These are phyloP conservation scores for Collybiopsis confluens DNA, from an alignment of 768 basidiomycete genomes.

Conservation along the genomic window DNA sequence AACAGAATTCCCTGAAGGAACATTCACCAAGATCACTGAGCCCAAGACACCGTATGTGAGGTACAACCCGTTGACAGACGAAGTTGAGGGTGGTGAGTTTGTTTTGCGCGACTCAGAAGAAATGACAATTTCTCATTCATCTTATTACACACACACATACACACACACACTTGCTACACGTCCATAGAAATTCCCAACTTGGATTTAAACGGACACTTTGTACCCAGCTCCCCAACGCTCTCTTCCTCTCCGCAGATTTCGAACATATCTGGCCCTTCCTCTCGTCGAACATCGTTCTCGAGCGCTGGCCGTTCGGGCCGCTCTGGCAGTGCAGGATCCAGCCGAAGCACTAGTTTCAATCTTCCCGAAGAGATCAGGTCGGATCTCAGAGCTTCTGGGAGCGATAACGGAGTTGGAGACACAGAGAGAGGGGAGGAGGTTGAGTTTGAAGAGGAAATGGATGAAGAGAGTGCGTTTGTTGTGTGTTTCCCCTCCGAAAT, in stretches of 20 bases:
- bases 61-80: conserved; percentile 84
- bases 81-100: conserved; percentile 77
- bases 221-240: conserved; percentile 35
- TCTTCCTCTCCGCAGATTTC: conserved; percentile 57
- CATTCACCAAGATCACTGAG: conserved; percentile 97
- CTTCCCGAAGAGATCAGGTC: conserved; percentile 66
- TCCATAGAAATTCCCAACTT: conserved; percentile 77
- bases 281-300: conserved; percentile 71
- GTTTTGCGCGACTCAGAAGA: conserved; percentile 3
- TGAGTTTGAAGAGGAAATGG: conserved; percentile 79
- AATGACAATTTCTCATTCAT: too few relatives aligned
- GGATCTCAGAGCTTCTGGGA: conserved; percentile 45
- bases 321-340: conserved; percentile 58
- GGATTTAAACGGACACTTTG: conserved; percentile 47
- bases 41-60: conserved; percentile 96
- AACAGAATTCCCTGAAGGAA: conserved; percentile 93
- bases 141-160: too few relatives aligned
- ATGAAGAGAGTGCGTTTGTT: conserved; percentile 68
- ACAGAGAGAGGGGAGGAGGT: conserved; percentile 67
- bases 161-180: too few relatives aligned
- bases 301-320: conserved; percentile 54
- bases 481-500: not conserved
- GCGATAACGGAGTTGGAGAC: too few relatives aligned
- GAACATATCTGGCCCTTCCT: conserved; percentile 63
- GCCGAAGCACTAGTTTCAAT: conserved; percentile 82